Percentiles rank a stretch among this genome's conserved stretches.
Evolutionary conservation across 192 early-diverging fungal genomes (phyloP).

Genomic region (Pilaira anomala): DNA sequence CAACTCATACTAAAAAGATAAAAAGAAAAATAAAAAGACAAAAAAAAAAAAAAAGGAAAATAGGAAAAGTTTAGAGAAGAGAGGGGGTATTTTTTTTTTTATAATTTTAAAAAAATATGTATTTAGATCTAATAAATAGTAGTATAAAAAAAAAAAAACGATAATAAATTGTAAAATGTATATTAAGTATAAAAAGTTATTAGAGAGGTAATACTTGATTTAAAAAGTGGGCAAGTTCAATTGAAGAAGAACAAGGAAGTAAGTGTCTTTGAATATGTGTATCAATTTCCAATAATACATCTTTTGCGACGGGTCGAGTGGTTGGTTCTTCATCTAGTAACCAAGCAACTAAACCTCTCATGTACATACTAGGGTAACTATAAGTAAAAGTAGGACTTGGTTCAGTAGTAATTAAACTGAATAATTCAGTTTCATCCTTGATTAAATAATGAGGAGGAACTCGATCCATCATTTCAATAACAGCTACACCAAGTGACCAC

Average conservation of each 20-base stretch:
- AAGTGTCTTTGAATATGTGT: slow-evolving; percentile 25
- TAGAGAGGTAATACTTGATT: slow-evolving; percentile 20
- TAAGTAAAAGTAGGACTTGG: slow-evolving; percentile 39
- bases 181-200: background rate
- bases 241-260: slow-evolving; percentile 25
- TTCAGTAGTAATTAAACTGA: slow-evolving; percentile 32
- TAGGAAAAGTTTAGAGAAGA: background rate
- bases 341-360: slow-evolving; percentile 42
- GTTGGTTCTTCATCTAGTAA: slow-evolving; percentile 32
- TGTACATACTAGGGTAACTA: slow-evolving; percentile 42
- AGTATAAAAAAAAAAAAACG: background rate
- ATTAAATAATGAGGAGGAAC: slow-evolving; percentile 46
- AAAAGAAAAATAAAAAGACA: too few species aligned
- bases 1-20: too few species aligned
- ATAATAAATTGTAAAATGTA: too few species aligned
- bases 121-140: too few species aligned
- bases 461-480: slow-evolving; percentile 49
- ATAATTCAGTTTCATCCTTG: slow-evolving; percentile 39
- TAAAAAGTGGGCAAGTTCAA: slow-evolving; percentile 28
- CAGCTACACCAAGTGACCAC: slow-evolving; percentile 50
- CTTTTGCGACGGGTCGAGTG: slow-evolving; percentile 33
- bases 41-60: too few species aligned
- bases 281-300: slow-evolving; percentile 38
- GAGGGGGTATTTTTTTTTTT: slow-evolving; percentile 15
- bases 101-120: too few species aligned